A percentile compares a stretch with the other conserved stretches of the same genome.
phyloP scores from a whole-genome alignment of 1,284 basidiomycete genomes.

The Cutaneotrichosporon sp. region DNA sequence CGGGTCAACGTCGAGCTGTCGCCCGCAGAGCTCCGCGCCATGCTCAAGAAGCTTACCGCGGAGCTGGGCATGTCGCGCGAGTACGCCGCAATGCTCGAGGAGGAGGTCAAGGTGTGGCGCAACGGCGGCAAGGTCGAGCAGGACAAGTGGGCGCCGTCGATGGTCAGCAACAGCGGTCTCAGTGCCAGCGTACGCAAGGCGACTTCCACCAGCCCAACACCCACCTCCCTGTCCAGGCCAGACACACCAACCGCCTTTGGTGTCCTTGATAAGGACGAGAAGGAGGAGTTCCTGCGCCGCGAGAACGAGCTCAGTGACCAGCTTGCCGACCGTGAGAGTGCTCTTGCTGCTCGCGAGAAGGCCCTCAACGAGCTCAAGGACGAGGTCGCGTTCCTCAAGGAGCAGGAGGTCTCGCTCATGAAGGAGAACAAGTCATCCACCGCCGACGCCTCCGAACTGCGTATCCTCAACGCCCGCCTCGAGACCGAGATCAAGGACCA shows the following conservation, averaged over 20 bases:
- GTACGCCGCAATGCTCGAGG: constrained; percentile 86
- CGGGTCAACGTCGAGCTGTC: constrained; percentile 98
- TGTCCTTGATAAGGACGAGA: constrained; percentile 91
- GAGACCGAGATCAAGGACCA: constrained; percentile 97
- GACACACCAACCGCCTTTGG: constrained; percentile 53
- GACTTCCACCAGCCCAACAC: constrained; percentile 63
- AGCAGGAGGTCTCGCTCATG: constrained; percentile 67
- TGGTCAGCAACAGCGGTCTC: constrained; percentile 43
- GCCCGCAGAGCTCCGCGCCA: constrained; percentile 89
- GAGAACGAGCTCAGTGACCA: constrained; percentile 97
- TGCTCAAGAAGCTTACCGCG: constrained; percentile 86
- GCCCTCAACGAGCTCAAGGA: constrained; percentile 77
- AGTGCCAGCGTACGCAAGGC: neutral
- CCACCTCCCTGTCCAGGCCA: constrained; percentile 55
- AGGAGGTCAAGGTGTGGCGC: constrained; percentile 89
- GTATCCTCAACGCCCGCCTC: constrained; percentile 85
- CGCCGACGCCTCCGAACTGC: constrained; percentile 80
- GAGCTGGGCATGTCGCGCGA: constrained; percentile 81
- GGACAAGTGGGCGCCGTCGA: constrained; percentile 71
- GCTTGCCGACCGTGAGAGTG: constrained; percentile 86
- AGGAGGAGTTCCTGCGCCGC: constrained; percentile 92
- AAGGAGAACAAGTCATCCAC: constrained; percentile 85
- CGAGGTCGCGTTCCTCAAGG: constrained; percentile 83
- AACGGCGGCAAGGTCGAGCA: constrained; percentile 83
- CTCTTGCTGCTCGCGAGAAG: constrained; percentile 64